These are phyloP conservation scores for Candida pseudofarinosa DNA, from an alignment of 805 yeast species.

Conservation along the genomic window DNA sequence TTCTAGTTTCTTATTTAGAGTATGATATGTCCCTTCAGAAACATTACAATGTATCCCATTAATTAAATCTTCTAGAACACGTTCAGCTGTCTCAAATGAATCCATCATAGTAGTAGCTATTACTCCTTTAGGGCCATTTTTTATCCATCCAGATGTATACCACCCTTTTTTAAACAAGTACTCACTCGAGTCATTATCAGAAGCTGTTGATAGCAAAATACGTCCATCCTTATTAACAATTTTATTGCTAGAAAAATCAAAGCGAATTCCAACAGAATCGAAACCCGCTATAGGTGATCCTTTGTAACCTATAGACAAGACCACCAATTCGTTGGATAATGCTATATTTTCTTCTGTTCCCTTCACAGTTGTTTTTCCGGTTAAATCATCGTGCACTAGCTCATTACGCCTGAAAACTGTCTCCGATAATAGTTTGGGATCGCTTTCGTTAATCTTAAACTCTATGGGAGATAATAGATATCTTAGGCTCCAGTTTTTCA, in stretches of 20 bases:
- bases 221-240: conserved; percentile 35
- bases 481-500: conserved; percentile 58
- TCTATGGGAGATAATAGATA: conserved; percentile 65
- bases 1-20: conserved; percentile 10
- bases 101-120: conserved; percentile 89
- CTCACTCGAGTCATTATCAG: conserved; percentile 14
- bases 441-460: conserved; percentile 36
- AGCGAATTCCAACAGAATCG: conserved; percentile 31
- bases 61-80: conserved; percentile 54
- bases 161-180: conserved; percentile 41
- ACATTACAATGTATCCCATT: conserved; percentile 23
- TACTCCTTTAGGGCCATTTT: conserved; percentile 82
- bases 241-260: conserved; percentile 20
- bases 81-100: conserved; percentile 69
- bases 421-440: conserved; percentile 36
- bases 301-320: conserved; percentile 80
- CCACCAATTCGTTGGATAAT: conserved; percentile 58
- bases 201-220: conserved; percentile 13
- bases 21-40: conserved; percentile 7
- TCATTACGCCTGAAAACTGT: conserved; percentile 49
- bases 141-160: conserved; percentile 89
- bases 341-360: conserved; percentile 25
- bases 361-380: conserved; percentile 26
- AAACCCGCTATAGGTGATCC: conserved; percentile 64
- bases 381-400: conserved; percentile 35